Percentiles rank a stretch among this genome's conserved stretches.
These are phyloP conservation scores for Boeremia exigua DNA, from an alignment of 2,329 filamentous ascomycete genomes.

Conservation along the genomic window DNA sequence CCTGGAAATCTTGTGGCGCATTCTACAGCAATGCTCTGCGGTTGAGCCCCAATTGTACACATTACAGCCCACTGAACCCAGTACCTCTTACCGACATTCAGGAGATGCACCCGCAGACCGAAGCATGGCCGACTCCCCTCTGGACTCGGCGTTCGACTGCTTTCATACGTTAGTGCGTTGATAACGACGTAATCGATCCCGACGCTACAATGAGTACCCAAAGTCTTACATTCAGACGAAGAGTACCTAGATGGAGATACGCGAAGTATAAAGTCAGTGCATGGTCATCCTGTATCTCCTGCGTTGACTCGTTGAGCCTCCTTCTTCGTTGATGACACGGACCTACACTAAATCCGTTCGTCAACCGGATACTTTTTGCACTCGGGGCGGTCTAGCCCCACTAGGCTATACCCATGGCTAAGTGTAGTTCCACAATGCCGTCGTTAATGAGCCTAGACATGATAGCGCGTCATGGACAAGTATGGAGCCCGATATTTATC, in stretches of 20 bases:
- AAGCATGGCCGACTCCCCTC: not conserved
- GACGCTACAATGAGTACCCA: not conserved
- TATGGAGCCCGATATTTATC: constrained; percentile 3
- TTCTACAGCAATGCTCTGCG: not conserved
- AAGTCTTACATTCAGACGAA: not conserved
- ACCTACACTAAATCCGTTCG: constrained; percentile 1
- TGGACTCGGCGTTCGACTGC: not conserved
- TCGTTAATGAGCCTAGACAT: constrained; percentile 4
- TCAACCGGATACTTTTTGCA: not conserved
- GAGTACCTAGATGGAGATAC: constrained; percentile 14
- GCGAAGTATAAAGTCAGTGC: constrained; percentile 1
- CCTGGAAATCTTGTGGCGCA: not conserved
- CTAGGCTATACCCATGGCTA: not conserved
- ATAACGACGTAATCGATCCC: constrained; percentile 1
- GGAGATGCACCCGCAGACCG: not conserved
- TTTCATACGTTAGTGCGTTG: not conserved
- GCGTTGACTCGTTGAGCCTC: not conserved
- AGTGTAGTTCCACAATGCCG: constrained; percentile 7
- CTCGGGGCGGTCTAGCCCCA: not conserved
- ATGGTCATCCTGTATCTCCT: not conserved
- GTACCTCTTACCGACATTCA: not conserved
- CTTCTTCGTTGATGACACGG: constrained; percentile 9
- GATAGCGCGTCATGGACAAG: not conserved
- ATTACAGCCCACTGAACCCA: not conserved
- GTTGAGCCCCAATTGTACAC: constrained; percentile 2